Base-by-base conservation (phyloP, 805 yeast species). In the Maudiozyma barnettii region DNA sequence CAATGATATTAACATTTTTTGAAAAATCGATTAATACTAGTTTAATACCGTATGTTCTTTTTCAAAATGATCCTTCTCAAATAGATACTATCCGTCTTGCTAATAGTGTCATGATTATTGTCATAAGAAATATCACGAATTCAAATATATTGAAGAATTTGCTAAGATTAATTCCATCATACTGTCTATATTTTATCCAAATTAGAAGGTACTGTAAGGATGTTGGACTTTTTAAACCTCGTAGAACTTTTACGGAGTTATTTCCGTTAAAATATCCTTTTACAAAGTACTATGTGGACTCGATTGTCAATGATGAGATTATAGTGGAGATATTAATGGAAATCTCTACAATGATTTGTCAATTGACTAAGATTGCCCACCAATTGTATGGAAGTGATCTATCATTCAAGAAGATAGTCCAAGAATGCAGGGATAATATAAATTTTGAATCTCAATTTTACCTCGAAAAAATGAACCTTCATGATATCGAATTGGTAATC, bases 281-380 rank as follows among this genome's bases (percentile, higher is more conserved):
- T 58, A 66, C 67, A 43, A 81, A 78, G 39, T 57, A 72, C 29
- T 78, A 90, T 0, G 76, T 84, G 53, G 95, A 88, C 58, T 82
- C 95, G 0, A 71, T 81, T 40, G 84, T 85, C 18, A 77, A 79
- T 51, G 85, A 82, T 51, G 84, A 80, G 52, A 68, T 73, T 1
- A 70, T 84, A 48, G 86, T 81, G 23, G 96, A 88, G 60, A 71
- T 83, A 2, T 66, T 87, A 46, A 67, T 84, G 39, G 96, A 88
- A 59, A 60, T 86, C 43, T 71, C 82, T 6, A 74, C 82, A 14
- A 68, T 84, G n/a, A 75, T 81, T 46, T 70, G 80, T 14, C 76
- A 69, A 55, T 64, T 81, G 22, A 67, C 81, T 14, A 76, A 75
- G 54, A 70, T 78, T 48, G 77, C 77, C 7, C 71, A 68, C 49